Percentiles rank a stretch among this genome's conserved stretches.
These are phyloP conservation scores for Athelia psychrophila DNA, from an alignment of 1,284 basidiomycete species.

Conservation along the genomic window DNA sequence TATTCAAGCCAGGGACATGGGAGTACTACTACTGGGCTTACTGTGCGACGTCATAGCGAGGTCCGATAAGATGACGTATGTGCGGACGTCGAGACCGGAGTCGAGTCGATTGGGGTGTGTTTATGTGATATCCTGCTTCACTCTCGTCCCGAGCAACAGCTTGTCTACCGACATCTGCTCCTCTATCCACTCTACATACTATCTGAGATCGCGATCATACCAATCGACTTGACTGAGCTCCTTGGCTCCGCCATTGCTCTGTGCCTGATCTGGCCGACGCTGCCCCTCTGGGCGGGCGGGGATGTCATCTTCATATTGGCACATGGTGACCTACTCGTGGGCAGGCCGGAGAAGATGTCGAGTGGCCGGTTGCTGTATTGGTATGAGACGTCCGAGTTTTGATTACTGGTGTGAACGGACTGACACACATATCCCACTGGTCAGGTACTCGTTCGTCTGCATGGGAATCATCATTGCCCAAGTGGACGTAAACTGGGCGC, in stretches of 20 bases:
- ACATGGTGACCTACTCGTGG: conserved; percentile 56
- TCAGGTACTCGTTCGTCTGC: conserved; percentile 82
- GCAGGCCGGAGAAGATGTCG: conserved; percentile 63
- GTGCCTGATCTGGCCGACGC: conserved; percentile 76
- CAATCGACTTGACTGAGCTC: conserved; percentile 74
- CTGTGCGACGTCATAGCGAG: too few species aligned
- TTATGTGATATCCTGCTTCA: conserved; percentile 68
- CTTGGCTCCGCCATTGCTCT: conserved; percentile 67
- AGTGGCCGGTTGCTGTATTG: conserved; percentile 78
- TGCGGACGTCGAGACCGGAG: too few species aligned
- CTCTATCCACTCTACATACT: conserved; percentile 70
- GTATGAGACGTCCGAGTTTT: too few species aligned
- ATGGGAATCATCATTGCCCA: conserved; percentile 81
- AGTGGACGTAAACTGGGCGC: conserved; percentile 74
- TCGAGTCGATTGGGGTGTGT: too few species aligned
- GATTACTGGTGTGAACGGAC: neutral
- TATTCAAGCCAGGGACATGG: too few species aligned
- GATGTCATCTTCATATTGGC: conserved; percentile 82
- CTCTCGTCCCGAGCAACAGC: conserved; percentile 59
- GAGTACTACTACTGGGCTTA: too few species aligned
- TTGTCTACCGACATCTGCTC: conserved; percentile 60
- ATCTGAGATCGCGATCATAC: conserved; percentile 85
- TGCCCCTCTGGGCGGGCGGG: conserved; percentile 78
- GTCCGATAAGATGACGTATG: too few species aligned
- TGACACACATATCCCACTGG: too few species aligned